Evolutionary conservation across 1,139 yeast species (phyloP), one percentile per base, ranked within the genome.

Genomic region (Magnusiomyces sp.): DNA sequence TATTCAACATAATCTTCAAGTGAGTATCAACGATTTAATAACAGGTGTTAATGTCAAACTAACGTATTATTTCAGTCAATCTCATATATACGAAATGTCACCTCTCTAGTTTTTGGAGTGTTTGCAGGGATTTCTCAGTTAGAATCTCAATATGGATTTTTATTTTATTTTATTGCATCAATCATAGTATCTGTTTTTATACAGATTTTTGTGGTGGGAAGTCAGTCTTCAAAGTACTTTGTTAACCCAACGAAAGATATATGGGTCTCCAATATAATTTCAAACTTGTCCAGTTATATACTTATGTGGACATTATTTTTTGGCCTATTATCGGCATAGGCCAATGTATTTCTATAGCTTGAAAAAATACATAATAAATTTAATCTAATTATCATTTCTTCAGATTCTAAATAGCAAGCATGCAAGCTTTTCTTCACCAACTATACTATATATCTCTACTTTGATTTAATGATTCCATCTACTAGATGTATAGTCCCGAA

Each of bases 251-350:
- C 76, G 2, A 72, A 71, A 41, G 83, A 79, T 51, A 66, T 87
- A 0, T 74, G 81, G 54, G 49, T 81, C 2, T 78, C 74, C 44
- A 79, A 83, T 14, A 55, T 84, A 5, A 68, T 77, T 16, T 69
- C 81, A 39, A 81, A 81, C 52, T 61, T 83, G 14, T 79, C 90
- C 2, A 87, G 92, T 16, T 87, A 71, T 61, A 72, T 84, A 29
- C 82, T 87, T 82, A 80, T 84, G 73, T 87, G 95, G 95, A 84
- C 95, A 56, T 71, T 87, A 62, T 77, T 83, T 44, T 82, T 79
- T 66, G 94, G 92, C 0, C 68, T 87, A 58, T 71, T 74, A 6
- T 16, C 46, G 13, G 46, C 46, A 9, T 44, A 44, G 29, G 4
- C 10, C 19, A 37, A 14, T 37, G 16, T 13, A 10, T 2, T 9